A percentile compares a stretch with the other conserved stretches of the same genome.
These are phyloP conservation scores for Aspergillus tubingensis DNA, from an alignment of 2,329 filamentous ascomycete species.

Conservation along the genomic window DNA sequence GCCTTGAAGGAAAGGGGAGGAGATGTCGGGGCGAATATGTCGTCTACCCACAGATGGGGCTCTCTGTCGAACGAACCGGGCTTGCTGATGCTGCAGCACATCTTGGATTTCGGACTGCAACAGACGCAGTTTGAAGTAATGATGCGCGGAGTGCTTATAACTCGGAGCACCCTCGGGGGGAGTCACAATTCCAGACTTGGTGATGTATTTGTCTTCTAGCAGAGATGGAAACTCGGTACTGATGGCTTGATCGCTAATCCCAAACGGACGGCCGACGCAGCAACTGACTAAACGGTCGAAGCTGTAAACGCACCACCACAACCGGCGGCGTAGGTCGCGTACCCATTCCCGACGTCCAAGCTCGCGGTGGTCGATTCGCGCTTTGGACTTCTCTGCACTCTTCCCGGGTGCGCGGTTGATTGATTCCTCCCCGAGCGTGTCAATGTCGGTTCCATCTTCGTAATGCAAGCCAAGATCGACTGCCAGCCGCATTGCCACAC, in stretches of 20 bases:
- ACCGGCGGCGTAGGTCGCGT: constrained; percentile 77
- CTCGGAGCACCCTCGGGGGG: constrained; percentile 66
- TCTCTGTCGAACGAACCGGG: constrained; percentile 70
- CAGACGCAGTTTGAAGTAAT: constrained; percentile 86
- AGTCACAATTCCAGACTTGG: constrained; percentile 70
- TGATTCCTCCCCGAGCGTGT: constrained; percentile 48
- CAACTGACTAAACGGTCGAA: constrained; percentile 93
- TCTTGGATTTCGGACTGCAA: constrained; percentile 94
- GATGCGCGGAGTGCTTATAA: constrained; percentile 87
- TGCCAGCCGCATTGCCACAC: constrained; percentile 84
- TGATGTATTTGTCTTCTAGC: constrained; percentile 86
- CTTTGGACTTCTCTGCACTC: constrained; percentile 28
- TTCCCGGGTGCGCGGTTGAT: constrained; percentile 16
- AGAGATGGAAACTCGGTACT: constrained; percentile 92
- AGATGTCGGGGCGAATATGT: constrained; percentile 75
- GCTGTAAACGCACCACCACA: constrained; percentile 98
- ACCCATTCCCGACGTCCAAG: constrained; percentile 75
- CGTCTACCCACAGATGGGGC: constrained; percentile 66
- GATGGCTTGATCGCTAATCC: constrained; percentile 93
- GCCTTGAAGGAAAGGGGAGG: constrained; percentile 79
- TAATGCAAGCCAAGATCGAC: constrained; percentile 91
- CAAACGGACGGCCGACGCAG: constrained; percentile 89
- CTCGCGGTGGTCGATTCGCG: constrained; percentile 55
- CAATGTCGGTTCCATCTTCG: constrained; percentile 76
- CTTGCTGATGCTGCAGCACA: constrained; percentile 88